These are phyloP conservation scores for Solanum rostratum DNA, from an alignment of 257 asterid species.

Conservation along the genomic window DNA sequence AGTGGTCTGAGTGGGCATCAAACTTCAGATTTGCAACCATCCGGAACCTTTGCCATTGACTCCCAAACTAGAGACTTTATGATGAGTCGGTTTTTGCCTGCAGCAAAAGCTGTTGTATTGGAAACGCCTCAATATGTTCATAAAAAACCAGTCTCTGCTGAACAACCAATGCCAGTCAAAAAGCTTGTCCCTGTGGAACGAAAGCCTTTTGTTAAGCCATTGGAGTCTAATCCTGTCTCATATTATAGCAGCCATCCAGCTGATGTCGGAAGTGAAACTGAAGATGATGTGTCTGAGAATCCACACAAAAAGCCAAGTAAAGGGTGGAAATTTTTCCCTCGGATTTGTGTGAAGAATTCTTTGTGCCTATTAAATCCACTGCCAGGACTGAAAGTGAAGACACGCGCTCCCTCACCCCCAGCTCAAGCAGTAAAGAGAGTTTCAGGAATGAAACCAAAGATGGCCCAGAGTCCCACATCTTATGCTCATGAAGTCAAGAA, in stretches of 20 bases:
- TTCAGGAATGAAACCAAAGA: conserved; percentile 1
- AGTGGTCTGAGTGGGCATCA: conserved; percentile 62
- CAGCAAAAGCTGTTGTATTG: conserved; percentile 76
- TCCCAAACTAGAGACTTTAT: conserved; percentile 63
- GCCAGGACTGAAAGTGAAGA: conserved; percentile 45
- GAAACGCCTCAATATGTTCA: conserved; percentile 51
- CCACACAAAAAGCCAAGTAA: conserved; percentile 49
- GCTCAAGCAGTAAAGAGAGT: background rate
- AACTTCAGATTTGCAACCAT: conserved; percentile 34
- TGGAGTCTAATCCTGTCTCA: conserved; percentile 19
- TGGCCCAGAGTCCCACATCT: conserved; percentile 14
- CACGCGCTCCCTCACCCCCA: conserved; percentile 25
- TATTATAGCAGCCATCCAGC: conserved; percentile 21
- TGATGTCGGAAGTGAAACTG: conserved; percentile 51
- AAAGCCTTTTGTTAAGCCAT: conserved; percentile 39
- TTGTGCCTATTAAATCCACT: conserved; percentile 61
- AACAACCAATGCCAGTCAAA: conserved; percentile 35
- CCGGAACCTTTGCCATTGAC: conserved; percentile 48
- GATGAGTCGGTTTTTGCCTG: conserved; percentile 86
- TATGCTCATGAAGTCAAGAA: conserved; percentile 30
- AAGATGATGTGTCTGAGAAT: conserved; percentile 19
- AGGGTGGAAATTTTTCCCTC: conserved; percentile 72
- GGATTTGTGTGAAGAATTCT: conserved; percentile 68
- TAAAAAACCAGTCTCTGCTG: conserved; percentile 30
- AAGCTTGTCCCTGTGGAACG: conserved; percentile 41